Percentiles rank a stretch among this genome's conserved stretches.
These are phyloP conservation scores for Cladosporium phlei DNA, from an alignment of 2,329 filamentous ascomycete species.

Conservation along the genomic window DNA sequence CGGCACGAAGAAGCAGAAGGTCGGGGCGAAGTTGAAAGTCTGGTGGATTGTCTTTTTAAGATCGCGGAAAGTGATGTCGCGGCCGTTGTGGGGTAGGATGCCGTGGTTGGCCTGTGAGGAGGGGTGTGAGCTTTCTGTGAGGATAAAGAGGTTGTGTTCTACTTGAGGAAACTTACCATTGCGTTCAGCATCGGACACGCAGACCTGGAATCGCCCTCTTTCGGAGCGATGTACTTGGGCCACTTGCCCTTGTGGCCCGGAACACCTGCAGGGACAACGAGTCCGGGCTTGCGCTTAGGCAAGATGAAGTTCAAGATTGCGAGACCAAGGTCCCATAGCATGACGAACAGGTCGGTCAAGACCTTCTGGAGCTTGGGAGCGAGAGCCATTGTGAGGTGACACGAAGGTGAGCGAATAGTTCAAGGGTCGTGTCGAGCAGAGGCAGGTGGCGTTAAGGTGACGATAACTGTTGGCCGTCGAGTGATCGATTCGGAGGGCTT, in stretches of 20 bases:
- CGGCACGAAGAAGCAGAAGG: conserved; percentile 28
- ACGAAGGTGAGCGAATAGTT: too few relatives aligned
- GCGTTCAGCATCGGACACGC: conserved; percentile 29
- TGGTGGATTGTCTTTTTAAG: conserved; percentile 24
- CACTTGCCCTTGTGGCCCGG: conserved; percentile 35
- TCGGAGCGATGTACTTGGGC: conserved; percentile 36
- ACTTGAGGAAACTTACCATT: conserved; percentile 25
- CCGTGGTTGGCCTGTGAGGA: conserved; percentile 22
- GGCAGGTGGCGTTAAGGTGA: too few relatives aligned
- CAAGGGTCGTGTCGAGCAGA: too few relatives aligned
- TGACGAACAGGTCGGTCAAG: conserved; percentile 35
- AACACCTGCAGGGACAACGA: conserved; percentile 33
- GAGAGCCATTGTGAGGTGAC: neutral
- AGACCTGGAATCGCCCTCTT: conserved; percentile 32
- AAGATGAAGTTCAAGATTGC: conserved; percentile 36
- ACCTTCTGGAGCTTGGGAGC: conserved; percentile 9
- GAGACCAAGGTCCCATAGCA: conserved; percentile 37
- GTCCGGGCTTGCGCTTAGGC: conserved; percentile 33
- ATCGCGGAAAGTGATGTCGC: conserved; percentile 26
- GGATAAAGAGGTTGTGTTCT: neutral
- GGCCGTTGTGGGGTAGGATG: conserved; percentile 28
- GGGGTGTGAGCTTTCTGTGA: neutral
- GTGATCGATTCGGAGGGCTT: too few relatives aligned
- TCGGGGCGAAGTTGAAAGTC: conserved; percentile 29
- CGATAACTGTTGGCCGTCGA: too few relatives aligned